phyloP scores from a whole-genome alignment of 352 stramenopile genomes.

The Pythium volutum region DNA sequence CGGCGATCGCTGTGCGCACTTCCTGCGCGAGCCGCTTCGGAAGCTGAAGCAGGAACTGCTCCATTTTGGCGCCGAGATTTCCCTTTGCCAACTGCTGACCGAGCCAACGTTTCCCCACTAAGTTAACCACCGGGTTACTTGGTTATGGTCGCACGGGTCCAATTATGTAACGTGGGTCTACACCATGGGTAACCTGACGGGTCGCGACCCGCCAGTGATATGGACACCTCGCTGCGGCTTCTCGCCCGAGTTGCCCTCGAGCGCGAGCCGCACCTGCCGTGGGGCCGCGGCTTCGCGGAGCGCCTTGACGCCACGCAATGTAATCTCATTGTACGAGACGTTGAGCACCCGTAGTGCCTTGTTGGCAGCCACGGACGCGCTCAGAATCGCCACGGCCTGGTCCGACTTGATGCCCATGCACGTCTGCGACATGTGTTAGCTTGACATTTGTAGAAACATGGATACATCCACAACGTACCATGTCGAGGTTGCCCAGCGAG shows the following conservation, averaged over 20 bases:
- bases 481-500: constrained; percentile 48
- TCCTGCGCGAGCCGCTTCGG: constrained; percentile 79
- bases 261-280: constrained; percentile 23
- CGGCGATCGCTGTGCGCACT: constrained; percentile 60
- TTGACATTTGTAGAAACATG: neutral
- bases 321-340: constrained; percentile 79
- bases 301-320: constrained; percentile 65
- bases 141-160: neutral
- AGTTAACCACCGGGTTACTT: constrained; percentile 5
- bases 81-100: neutral
- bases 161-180: no score
- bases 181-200: neutral
- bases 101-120: neutral
- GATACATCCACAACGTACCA: constrained; percentile 33
- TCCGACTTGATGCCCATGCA: constrained; percentile 68
- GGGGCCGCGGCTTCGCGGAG: constrained; percentile 45
- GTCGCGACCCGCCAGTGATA: constrained; percentile 30
- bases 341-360: constrained; percentile 44
- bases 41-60: constrained; percentile 86
- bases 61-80: constrained; percentile 42
- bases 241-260: constrained; percentile 49
- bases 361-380: constrained; percentile 44
- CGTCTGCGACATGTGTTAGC: constrained; percentile 27
- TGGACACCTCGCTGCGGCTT: constrained; percentile 33
- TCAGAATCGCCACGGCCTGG: constrained; percentile 44